These are phyloP conservation scores for Moniliella sp. DNA, from an alignment of 1,284 basidiomycete genomes.

Conservation along the genomic window DNA sequence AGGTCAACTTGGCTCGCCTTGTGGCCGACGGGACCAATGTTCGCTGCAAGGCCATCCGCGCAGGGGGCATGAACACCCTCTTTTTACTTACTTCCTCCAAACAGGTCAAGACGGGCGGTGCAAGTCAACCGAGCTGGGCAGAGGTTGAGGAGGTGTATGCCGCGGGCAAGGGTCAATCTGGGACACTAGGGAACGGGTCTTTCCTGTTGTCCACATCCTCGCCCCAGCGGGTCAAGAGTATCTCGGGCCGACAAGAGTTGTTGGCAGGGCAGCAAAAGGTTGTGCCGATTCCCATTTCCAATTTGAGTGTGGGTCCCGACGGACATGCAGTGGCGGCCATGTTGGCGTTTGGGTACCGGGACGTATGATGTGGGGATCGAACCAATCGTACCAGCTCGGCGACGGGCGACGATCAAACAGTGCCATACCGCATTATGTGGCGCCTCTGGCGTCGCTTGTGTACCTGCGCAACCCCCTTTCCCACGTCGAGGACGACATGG, in stretches of 20 bases:
- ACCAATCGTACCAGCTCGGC: conserved; percentile 38
- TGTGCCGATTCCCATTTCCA: conserved; percentile 49
- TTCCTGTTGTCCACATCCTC: conserved; percentile 54
- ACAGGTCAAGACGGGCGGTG: conserved; percentile 61
- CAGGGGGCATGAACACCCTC: conserved; percentile 5
- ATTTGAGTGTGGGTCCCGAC: conserved; percentile 45
- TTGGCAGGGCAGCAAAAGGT: conserved; percentile 40
- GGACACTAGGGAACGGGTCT: conserved; percentile 59
- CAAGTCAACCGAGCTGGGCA: conserved; percentile 8
- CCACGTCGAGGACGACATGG: background rate
- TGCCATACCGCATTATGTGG: conserved; percentile 45
- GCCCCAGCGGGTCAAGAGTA: conserved; percentile 53
- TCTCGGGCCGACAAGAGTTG: conserved; percentile 52
- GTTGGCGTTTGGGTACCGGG: conserved; percentile 37
- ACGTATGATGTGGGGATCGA: conserved; percentile 39
- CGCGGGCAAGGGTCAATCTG: conserved; percentile 63
- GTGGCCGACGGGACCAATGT: conserved; percentile 35
- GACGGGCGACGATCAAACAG: conserved; percentile 58
- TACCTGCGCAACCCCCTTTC: no score
- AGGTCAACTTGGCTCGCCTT: conserved; percentile 51
- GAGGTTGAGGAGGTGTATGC: conserved; percentile 46
- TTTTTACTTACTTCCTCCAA: conserved; percentile 38
- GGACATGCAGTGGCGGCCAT: conserved; percentile 42
- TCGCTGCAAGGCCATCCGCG: conserved; percentile 1
- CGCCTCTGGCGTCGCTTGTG: conserved; percentile 35